These are phyloP conservation scores for Podospora australis DNA, from an alignment of 495 filamentous ascomycete genomes.

Conservation along the genomic window DNA sequence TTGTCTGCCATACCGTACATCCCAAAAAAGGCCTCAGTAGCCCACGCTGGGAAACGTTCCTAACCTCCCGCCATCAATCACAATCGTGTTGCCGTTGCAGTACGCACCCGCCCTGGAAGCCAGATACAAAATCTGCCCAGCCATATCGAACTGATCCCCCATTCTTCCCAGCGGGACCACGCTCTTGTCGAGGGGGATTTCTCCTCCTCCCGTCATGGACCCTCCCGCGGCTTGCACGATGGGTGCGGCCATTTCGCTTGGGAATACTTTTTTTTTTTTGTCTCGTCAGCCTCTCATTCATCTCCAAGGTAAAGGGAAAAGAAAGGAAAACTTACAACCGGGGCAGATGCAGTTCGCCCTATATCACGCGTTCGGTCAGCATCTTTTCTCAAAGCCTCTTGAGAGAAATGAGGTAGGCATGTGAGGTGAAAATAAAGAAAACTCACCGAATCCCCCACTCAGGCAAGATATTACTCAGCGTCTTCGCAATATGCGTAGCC, in stretches of 20 bases:
- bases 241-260: conserved; percentile 55
- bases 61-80: conserved; percentile 57
- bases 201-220: conserved; percentile 22
- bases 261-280: conserved; percentile 42
- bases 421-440: too few relatives aligned
- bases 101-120: conserved; percentile 58
- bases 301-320: not conserved
- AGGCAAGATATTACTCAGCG: conserved; percentile 45
- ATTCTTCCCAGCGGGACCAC: conserved; percentile 29
- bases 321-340: conserved; percentile 44
- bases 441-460: conserved; percentile 51
- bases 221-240: conserved; percentile 37
- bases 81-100: conserved; percentile 52
- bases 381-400: not conserved
- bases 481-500: conserved; percentile 58
- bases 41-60: conserved; percentile 44
- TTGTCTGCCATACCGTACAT: too few relatives aligned
- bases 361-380: conserved; percentile 29
- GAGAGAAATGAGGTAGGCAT: not conserved
- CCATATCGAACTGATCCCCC: conserved; percentile 49
- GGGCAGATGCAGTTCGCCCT: conserved; percentile 60
- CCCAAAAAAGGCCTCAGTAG: conserved; percentile 36
- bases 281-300: not conserved
- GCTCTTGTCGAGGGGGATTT: conserved; percentile 19
- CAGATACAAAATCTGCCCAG: conserved; percentile 54